Base-by-base conservation (phyloP, 2,329 filamentous ascomycete species). In the Fusarium sp. region DNA sequence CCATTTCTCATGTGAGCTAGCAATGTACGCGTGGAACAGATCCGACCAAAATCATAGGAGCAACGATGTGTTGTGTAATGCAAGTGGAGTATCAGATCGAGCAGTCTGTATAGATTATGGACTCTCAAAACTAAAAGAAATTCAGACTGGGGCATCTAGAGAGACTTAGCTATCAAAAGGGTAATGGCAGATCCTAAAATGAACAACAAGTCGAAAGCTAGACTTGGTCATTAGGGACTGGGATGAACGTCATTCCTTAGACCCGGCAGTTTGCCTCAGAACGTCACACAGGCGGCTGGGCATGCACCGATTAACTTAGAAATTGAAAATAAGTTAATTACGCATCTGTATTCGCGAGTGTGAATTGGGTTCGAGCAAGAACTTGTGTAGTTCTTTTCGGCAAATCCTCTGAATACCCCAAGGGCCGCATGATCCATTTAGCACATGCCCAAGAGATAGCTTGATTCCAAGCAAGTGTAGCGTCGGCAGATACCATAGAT, bases 141-240 rank as follows among this genome's bases (percentile, higher is more conserved):
- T 20, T 2, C 13, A 13, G 18, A 15, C 22, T 24, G 7, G 6
- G 17, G 9, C 2, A 53, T 53, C 13, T 1, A 1, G 9, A 5
- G 6, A 36, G 10, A 20, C 8, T 0, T 8, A n/a, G 1, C 8
- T 18, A 18, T 6, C 5, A 14, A 8, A 13, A 28, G 1, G 4
- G 1, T 3, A n/a, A 28, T 15, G 4, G 14, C 5, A 6, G 11
- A 10, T 18, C 2, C 4, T 14, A 14, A 54, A 3, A 18, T 41
- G 26, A n/a, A 18, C 12, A 28, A 13, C 14, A 41, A 55, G 20
- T 28, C 24, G 6, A 41, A 28, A 28, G 51, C 35, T 30, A 41
- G 24, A 38, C 10, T 28, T 39, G 35, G 2, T 28, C 35, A 6
- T 28, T 28, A 4, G 20, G 8, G n/a, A 13, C 35, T 17, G 14